Base-by-base conservation (phyloP, 371 early-diverging fungal species). In the Funneliformis caledonium region DNA sequence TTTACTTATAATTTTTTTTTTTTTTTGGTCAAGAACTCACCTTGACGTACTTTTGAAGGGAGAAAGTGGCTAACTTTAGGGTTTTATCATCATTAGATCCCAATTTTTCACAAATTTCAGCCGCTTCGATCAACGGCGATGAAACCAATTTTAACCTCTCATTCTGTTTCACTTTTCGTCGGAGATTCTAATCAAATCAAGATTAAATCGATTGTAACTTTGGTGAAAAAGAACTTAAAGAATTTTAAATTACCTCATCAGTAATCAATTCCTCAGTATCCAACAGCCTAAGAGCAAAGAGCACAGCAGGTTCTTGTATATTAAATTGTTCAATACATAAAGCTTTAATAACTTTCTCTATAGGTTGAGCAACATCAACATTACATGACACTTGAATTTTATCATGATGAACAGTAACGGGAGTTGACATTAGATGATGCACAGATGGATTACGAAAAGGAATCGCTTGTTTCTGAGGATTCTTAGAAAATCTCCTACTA, bases 21-120 rank as follows among this genome's bases (percentile, higher is more conserved):
- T 26, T 26, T 26, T 26, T 26, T 26, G 26, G 26, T 26, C 26
- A 26, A 26, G 26, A 26, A 43, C 68, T 70, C 82, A 89, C 93
- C 85, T 92, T 92, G 45, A 93, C 82, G 64, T 88, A 89, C 72
- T 91, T 91, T 84, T 92, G 92, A 43, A 93, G 83, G 9, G 89
- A 85, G 80, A 92, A 94, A 1, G 91, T 88, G 10, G 92, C 88
- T 69, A 89, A 87, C 83, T 93, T 93, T 8, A 90, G 81, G 1
- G 87, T 85, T 70, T 87, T 87, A 64, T 89, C 90, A 80, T 91
- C 92, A 79, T 87, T 88, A 11, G 88, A 83, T 5, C 80, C 65
- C 19, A 89, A 80, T 70, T 85, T 81, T 42, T 84, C 80, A 45
- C 82, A 81, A 6, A 86, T 74, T 26, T 86, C 83, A 22, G 80